Conservation (phyloP, 2,329 filamentous ascomycete species). For the Talaromyces sp. region DNA sequence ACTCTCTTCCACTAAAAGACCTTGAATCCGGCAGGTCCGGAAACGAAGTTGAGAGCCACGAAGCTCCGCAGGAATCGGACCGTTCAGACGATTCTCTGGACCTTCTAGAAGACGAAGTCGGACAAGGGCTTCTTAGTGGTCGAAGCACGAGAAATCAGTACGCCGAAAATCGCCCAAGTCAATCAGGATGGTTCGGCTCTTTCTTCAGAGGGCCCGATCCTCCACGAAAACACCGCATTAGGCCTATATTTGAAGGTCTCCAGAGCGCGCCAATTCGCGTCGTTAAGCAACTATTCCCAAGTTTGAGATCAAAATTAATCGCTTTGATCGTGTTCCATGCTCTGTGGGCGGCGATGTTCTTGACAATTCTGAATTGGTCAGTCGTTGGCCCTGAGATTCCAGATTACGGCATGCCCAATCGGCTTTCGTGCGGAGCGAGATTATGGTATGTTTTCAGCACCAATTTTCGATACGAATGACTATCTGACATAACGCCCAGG, state of each 20-base stretch:
- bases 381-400: constrained; percentile 28
- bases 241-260: constrained; percentile 31
- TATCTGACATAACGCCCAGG: constrained; percentile 21
- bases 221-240: constrained; percentile 33
- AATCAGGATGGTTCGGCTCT: not conserved
- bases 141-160: not conserved
- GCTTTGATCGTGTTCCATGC: constrained; percentile 27
- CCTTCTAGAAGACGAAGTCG: constrained; percentile 9
- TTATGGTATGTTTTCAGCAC: constrained; percentile 33
- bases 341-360: constrained; percentile 34
- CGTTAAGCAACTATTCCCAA: constrained; percentile 30
- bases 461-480: not conserved
- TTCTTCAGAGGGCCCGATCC: constrained; percentile 33
- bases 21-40: constrained; percentile 16
- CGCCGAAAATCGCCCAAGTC: not conserved
- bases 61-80: not conserved
- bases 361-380: constrained; percentile 31
- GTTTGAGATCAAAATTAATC: constrained; percentile 23
- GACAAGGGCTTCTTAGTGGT: constrained; percentile 12
- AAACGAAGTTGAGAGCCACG: constrained; percentile 6
- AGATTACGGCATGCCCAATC: constrained; percentile 34
- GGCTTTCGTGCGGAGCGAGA: constrained; percentile 32
- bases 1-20: constrained; percentile 10
- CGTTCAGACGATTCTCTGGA: constrained; percentile 14
- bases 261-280: constrained; percentile 34